Conservation (phyloP, 495 filamentous ascomycete genomes). For the Aspergillus hancockii region DNA sequence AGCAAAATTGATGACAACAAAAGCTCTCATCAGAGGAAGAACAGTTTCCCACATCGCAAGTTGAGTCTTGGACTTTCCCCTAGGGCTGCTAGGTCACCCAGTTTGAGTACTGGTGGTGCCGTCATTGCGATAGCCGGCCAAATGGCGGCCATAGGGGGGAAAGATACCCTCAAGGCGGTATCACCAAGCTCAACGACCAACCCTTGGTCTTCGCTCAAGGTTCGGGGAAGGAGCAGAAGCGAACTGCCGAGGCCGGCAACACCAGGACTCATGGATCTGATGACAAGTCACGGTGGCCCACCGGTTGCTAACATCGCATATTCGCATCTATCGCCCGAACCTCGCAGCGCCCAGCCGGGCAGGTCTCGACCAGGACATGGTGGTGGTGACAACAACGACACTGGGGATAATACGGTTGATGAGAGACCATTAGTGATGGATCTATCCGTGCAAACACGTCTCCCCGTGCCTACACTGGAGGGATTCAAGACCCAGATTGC, state of each 20-base stretch:
- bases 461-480: constrained; percentile 70
- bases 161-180: constrained; percentile 51
- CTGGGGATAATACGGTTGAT: constrained; percentile 44
- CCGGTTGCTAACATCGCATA: constrained; percentile 46
- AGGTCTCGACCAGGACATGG: constrained; percentile 15
- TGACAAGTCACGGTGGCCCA: constrained; percentile 50
- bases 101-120: constrained; percentile 58
- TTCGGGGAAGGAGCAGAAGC: constrained; percentile 71
- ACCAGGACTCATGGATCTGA: constrained; percentile 46
- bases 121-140: constrained; percentile 63
- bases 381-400: constrained; percentile 41
- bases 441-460: constrained; percentile 39
- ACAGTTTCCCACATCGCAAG: constrained; percentile 53
- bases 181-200: constrained; percentile 54
- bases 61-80: constrained; percentile 58
- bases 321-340: constrained; percentile 29
- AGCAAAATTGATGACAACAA: constrained; percentile 33
- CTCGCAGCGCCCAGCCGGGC: constrained; percentile 6
- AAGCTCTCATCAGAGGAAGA: constrained; percentile 37
- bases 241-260: constrained; percentile 58
- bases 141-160: constrained; percentile 64
- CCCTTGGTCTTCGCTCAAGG: constrained; percentile 52
- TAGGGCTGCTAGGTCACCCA: constrained; percentile 49
- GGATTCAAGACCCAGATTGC: constrained; percentile 79
- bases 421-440: constrained; percentile 51